phyloP scores from a whole-genome alignment of 495 filamentous ascomycete genomes.

The Parathielavia appendiculata region DNA sequence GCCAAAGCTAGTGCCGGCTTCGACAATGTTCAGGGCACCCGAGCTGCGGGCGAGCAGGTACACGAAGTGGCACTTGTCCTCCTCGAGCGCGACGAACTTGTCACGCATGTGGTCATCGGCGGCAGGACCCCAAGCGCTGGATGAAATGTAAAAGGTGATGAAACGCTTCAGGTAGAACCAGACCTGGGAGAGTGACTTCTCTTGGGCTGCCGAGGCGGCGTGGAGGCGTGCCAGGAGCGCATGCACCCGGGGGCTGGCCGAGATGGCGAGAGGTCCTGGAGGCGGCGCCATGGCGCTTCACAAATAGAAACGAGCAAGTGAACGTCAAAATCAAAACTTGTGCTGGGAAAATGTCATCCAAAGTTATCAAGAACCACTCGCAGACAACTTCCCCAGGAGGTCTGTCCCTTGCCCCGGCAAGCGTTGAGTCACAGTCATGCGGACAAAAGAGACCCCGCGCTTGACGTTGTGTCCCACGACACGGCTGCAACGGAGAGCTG shows the following conservation, averaged over 20 bases:
- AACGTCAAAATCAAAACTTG: not conserved
- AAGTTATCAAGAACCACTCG: no score
- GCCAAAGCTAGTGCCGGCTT: conserved; percentile 12
- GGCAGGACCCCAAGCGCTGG: not conserved
- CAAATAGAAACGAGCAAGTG: no score
- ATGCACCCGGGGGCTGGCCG: conserved; percentile 6
- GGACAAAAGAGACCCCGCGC: no score
- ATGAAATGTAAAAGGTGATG: conserved; percentile 5
- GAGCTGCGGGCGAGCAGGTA: conserved; percentile 10
- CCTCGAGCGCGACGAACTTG: conserved; percentile 13
- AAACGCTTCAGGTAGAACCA: conserved; percentile 11
- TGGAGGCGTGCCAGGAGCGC: conserved; percentile 11
- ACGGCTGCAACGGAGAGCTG: no score
- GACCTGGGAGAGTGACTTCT: conserved; percentile 1
- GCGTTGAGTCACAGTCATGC: no score
- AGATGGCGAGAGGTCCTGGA: not conserved
- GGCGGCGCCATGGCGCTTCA: no score
- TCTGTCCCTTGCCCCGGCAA: no score
- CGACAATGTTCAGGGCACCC: conserved; percentile 8
- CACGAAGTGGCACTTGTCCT: conserved; percentile 13
- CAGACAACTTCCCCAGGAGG: no score
- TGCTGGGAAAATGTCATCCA: no score
- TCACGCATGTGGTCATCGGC: conserved; percentile 15
- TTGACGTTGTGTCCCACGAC: not conserved
- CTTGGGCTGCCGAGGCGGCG: conserved; percentile 2